phyloP scores from a whole-genome alignment of 441 rosid genomes.

The Gossypium laxum region DNA sequence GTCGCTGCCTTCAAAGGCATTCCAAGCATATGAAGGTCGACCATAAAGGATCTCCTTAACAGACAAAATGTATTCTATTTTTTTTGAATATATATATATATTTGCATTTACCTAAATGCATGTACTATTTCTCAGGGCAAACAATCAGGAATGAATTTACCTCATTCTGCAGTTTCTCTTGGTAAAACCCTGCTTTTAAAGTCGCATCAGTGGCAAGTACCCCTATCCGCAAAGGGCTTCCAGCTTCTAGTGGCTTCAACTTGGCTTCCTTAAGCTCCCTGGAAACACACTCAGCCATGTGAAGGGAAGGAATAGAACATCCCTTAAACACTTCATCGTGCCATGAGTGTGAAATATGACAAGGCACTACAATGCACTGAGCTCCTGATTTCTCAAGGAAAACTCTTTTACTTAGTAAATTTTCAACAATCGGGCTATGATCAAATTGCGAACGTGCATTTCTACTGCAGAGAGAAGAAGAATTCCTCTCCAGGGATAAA shows the following conservation, averaged over 20 bases:
- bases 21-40: not conserved
- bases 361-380: constrained; percentile 57
- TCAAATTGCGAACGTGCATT: constrained; percentile 22
- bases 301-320: constrained; percentile 51
- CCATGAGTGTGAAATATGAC: constrained; percentile 67
- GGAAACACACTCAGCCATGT: constrained; percentile 60
- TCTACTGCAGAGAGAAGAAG: constrained; percentile 26
- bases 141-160: constrained; percentile 23
- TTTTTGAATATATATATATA: not conserved
- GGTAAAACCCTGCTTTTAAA: constrained; percentile 48
- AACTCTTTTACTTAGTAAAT: constrained; percentile 36
- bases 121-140: too few species aligned
- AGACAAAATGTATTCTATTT: not conserved
- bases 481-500: constrained; percentile 27
- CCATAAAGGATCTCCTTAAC: not conserved
- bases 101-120: too few species aligned
- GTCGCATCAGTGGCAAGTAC: constrained; percentile 43
- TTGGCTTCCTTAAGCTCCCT: constrained; percentile 57
- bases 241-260: constrained; percentile 61
- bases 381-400: constrained; percentile 71
- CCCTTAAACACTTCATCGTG: constrained; percentile 48
- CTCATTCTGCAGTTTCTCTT: constrained; percentile 51
- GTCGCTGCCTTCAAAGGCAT: not conserved
- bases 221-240: constrained; percentile 17
- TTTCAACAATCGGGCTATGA: constrained; percentile 30